Percentiles rank a stretch among this genome's conserved stretches.
Conservation (phyloP, 139 green algal genomes). For the Picochlorum sp. region DNA sequence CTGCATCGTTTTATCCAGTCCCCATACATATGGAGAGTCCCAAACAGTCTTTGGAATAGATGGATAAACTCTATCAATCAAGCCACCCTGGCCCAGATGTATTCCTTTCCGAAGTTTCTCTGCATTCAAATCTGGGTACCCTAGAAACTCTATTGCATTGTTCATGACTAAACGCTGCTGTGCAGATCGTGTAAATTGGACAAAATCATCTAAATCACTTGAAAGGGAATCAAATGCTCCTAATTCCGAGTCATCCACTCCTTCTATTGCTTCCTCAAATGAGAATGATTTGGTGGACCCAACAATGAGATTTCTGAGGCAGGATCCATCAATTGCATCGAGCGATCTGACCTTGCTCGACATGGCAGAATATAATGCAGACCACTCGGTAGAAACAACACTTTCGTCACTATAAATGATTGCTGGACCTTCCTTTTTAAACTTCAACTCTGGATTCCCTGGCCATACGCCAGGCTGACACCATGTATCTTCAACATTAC, state of each 20-base stretch:
- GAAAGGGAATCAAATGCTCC: neutral
- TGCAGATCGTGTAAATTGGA: conserved; percentile 1
- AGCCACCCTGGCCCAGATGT: neutral
- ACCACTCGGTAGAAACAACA: conserved; percentile 6
- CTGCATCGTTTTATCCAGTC: neutral
- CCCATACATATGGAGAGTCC: neutral
- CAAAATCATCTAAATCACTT: conserved; percentile 5
- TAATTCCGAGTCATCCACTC: neutral
- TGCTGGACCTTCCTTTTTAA: conserved; percentile 1
- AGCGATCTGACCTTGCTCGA: neutral
- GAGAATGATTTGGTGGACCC: conserved; percentile 5
- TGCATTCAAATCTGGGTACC: conserved; percentile 4
- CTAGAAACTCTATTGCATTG: conserved; percentile 13
- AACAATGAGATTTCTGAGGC: conserved; percentile 21
- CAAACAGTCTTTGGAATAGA: neutral
- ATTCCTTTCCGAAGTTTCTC: conserved; percentile 9
- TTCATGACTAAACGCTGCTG: conserved; percentile 4
- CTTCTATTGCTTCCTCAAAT: neutral
- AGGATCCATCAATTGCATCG: conserved; percentile 9
- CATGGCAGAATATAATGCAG: conserved; percentile 8
- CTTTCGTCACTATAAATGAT: conserved; percentile 5
- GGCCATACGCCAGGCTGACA: conserved; percentile 4
- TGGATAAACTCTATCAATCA: conserved; percentile 4
- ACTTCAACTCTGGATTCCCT: neutral
- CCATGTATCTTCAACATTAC: conserved; percentile 1